Evolutionary conservation across 2,329 filamentous ascomycete genomes (phyloP), one percentile per base, ranked within the genome.

Genomic region (Ophiocordyceps camponoti-floridani): DNA sequence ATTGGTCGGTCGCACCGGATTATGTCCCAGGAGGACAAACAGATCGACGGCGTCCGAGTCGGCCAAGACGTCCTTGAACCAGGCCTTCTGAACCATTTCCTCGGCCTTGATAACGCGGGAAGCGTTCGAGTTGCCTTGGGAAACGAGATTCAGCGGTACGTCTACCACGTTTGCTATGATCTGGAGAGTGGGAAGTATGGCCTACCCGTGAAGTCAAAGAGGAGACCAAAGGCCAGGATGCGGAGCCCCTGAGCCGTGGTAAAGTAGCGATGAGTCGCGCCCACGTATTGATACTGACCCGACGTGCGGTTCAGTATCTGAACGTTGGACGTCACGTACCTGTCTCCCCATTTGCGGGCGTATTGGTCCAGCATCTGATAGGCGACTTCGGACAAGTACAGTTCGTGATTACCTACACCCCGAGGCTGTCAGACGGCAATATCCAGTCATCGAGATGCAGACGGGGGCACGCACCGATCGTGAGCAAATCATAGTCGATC

Each of bases 1-100:
- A 12, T 62, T 61, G 6, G 61, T 62, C 7, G 63, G 55, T 3
- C 70, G 64, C 7, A 72, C 67, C 14, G 75, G 73, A 51, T 79
- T 81, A 57, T 83, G 78, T 1, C 78, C 78, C 37, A 77, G 64
- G 11, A 83, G 58, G 18, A 82, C 50, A 51, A 80, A 82, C 11
- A 80, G 53, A 53, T 83, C 79, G 40, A 82, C 68, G 3, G 75
- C 70, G 40, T 77, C 58, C 10, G 54, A 45, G 4, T 60, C 60
- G 48, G 72, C 68, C 45, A 82, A 60, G 13, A 74, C 72, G 41
- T 76, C 63, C 9, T 63, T 54, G 58, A 82, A 82, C 77, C 77
- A 82, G 2, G 60, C 51, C 56, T 80, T 63, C 44, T 72, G 62
- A n/a, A 67, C 56, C 63, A 69, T 62, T 26, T 60, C 57, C 4